Evolutionary conservation across 441 rosid species (phyloP).

Genomic region (Pelargonium cotyledonis): DNA sequence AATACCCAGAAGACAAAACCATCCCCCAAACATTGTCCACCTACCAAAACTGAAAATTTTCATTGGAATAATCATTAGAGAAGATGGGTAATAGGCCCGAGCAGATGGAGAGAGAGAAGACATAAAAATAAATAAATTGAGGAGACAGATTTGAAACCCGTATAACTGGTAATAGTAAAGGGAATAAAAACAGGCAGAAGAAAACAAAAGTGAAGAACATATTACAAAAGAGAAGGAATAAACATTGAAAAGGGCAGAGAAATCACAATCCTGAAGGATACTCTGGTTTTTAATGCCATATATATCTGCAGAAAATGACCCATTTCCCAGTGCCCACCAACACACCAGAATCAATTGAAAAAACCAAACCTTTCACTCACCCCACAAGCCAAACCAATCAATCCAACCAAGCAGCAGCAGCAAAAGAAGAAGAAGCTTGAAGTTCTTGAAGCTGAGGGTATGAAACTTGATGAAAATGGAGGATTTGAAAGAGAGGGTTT

Average conservation of each 20-base stretch:
- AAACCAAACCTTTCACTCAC: slow-evolving; percentile 13
- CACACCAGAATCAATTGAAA: background rate
- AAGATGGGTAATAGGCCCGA: slow-evolving; percentile 38
- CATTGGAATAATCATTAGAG: slow-evolving; percentile 22
- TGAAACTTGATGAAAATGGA: slow-evolving; percentile 7
- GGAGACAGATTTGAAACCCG: slow-evolving; percentile 26
- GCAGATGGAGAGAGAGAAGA: slow-evolving; percentile 44
- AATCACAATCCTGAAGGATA: slow-evolving; percentile 52
- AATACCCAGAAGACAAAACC: slow-evolving; percentile 55
- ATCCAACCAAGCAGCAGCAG: background rate
- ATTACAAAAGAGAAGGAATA: slow-evolving; percentile 74
- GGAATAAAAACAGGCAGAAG: slow-evolving; percentile 37
- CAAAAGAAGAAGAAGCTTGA: background rate
- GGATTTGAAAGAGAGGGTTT: slow-evolving; percentile 15
- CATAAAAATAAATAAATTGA: slow-evolving; percentile 14
- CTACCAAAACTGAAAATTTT: slow-evolving; percentile 30
- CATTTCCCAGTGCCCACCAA: background rate
- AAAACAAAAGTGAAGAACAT: slow-evolving; percentile 44
- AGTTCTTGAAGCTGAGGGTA: background rate
- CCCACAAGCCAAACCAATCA: no score
- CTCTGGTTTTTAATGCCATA: slow-evolving; percentile 1
- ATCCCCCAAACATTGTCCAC: slow-evolving; percentile 41
- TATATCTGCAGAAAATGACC: background rate
- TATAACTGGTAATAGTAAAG: slow-evolving; percentile 22
- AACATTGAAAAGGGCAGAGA: slow-evolving; percentile 85